phyloP scores from a whole-genome alignment of 148 eudicot species.

The Linanthus parryae region DNA sequence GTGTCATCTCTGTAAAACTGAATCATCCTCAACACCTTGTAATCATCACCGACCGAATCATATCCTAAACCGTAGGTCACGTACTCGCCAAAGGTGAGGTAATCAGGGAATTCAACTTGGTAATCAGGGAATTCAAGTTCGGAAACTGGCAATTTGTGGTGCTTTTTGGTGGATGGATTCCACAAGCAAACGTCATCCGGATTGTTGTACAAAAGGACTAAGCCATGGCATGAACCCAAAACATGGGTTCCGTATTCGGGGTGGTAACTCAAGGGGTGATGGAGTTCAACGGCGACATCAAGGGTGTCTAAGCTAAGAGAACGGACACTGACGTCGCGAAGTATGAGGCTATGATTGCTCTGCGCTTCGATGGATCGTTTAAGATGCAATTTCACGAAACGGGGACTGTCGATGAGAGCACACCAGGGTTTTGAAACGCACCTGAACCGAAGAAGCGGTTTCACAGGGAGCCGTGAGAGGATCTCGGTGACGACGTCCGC shows the following conservation, averaged over 20 bases:
- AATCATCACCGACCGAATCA: too few relatives aligned
- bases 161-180: constrained; percentile 20
- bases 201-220: constrained; percentile 21
- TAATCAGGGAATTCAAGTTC: too few relatives aligned
- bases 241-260: not conserved
- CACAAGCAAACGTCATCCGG: constrained; percentile 3
- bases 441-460: constrained; percentile 15
- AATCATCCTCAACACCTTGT: constrained; percentile 29
- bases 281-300: not conserved
- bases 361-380: constrained; percentile 8
- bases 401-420: constrained; percentile 17
- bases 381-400: constrained; percentile 26
- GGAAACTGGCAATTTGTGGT: constrained; percentile 3
- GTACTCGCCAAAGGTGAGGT: not conserved
- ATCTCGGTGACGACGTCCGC: not conserved
- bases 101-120: not conserved
- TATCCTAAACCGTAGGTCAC: constrained; percentile 28
- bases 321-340: not conserved
- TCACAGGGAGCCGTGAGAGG: constrained; percentile 11
- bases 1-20: too few relatives aligned
- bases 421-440: constrained; percentile 10
- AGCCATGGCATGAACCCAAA: constrained; percentile 28
- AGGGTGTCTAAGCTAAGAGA: constrained; percentile 11
- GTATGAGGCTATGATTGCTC: constrained; percentile 8
- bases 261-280: constrained; percentile 15